phyloP scores from a whole-genome alignment of 2,329 filamentous ascomycete species.

The Polychaeton citri region DNA sequence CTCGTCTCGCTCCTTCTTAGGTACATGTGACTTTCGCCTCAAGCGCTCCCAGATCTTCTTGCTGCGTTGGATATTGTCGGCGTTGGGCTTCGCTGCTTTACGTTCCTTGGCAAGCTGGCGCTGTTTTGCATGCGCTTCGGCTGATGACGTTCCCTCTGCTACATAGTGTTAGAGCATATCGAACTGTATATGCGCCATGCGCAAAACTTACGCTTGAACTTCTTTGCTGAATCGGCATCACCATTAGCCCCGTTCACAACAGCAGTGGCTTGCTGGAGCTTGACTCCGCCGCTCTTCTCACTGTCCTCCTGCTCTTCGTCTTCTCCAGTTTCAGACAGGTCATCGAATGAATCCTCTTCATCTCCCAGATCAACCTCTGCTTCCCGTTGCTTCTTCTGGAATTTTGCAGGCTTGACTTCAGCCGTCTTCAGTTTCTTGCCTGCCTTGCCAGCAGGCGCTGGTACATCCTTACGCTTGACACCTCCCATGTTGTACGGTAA shows the following conservation, averaged over 20 bases:
- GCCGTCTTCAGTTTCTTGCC: constrained; percentile 28
- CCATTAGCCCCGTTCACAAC: no score
- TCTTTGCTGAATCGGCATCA: constrained; percentile 13
- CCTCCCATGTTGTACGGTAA: constrained; percentile 23
- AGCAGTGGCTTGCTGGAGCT: no score
- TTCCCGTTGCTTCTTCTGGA: constrained; percentile 13
- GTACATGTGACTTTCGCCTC: constrained; percentile 84
- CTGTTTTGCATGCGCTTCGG: constrained; percentile 86
- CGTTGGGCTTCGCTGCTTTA: constrained; percentile 83
- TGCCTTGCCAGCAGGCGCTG: constrained; percentile 11
- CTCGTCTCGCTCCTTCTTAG: constrained; percentile 73
- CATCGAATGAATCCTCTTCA: constrained; percentile 8
- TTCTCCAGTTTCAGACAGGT: constrained; percentile 1
- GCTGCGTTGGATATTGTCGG: constrained; percentile 72
- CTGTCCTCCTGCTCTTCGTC: constrained; percentile 1
- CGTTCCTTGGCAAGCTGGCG: constrained; percentile 78
- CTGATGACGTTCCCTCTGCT: constrained; percentile 51
- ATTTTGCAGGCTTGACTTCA: constrained; percentile 7
- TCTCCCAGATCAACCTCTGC: constrained; percentile 4
- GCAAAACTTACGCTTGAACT: constrained; percentile 17
- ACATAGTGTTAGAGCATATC: not conserved
- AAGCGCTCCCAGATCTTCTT: constrained; percentile 97
- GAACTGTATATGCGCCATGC: constrained; percentile 11
- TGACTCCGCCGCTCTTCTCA: constrained; percentile 4
- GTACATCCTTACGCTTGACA: constrained; percentile 26